Percentiles rank a stretch among this genome's conserved stretches.
These are phyloP conservation scores for Nakazawaea pomicola DNA, from an alignment of 805 yeast genomes.

Conservation along the genomic window DNA sequence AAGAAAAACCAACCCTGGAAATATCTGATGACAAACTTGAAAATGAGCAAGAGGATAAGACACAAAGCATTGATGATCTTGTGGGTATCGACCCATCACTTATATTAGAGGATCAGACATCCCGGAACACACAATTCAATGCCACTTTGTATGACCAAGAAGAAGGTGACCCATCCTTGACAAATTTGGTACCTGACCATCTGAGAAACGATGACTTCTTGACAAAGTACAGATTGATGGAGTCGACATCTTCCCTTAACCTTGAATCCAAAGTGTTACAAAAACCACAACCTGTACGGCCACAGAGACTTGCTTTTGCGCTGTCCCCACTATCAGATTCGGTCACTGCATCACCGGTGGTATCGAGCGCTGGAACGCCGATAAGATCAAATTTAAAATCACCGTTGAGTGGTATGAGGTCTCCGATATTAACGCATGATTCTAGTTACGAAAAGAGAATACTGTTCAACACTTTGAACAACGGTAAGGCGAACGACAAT, in stretches of 20 bases:
- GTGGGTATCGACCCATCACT: slow-evolving; percentile 9
- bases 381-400: slow-evolving; percentile 5
- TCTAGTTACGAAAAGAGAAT: slow-evolving; percentile 25
- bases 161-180: not conserved
- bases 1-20: not conserved
- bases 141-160: slow-evolving; percentile 10
- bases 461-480: slow-evolving; percentile 37
- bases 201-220: not conserved
- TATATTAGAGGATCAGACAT: slow-evolving; percentile 12
- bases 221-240: slow-evolving; percentile 5
- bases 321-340: not conserved
- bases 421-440: not conserved
- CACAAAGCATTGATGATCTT: slow-evolving; percentile 4
- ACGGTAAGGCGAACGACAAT: slow-evolving; percentile 26
- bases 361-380: slow-evolving; percentile 5
- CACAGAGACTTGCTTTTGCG: not conserved
- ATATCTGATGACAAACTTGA: not conserved
- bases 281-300: slow-evolving; percentile 1
- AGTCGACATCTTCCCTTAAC: slow-evolving; percentile 3
- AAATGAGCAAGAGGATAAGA: not conserved
- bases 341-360: not conserved
- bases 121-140: slow-evolving; percentile 10
- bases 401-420: slow-evolving; percentile 1
- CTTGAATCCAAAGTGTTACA: not conserved
- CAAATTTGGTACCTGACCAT: not conserved